Percentiles rank a stretch among this genome's conserved stretches.
phyloP scores from a whole-genome alignment of 2,329 filamentous ascomycete genomes.

The Phaeosphaeriaceae sp. region DNA sequence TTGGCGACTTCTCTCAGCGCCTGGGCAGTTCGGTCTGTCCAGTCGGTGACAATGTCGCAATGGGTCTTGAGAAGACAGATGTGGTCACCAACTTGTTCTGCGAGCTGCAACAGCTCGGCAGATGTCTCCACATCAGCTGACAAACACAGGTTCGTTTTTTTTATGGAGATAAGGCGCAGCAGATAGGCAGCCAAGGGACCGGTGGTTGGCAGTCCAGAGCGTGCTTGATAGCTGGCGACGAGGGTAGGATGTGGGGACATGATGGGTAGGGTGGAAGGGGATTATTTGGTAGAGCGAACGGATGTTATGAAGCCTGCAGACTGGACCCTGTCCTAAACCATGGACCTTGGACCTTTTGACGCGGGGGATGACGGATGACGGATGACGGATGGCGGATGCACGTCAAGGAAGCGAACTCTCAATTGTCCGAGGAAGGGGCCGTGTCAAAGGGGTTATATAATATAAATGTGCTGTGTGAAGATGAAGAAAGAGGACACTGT shows the following conservation, averaged over 20 bases:
- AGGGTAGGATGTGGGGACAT: slow-evolving; percentile 42
- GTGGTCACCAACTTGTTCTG: slow-evolving; percentile 64
- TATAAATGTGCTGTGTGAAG: no score
- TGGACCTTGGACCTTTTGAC: no score
- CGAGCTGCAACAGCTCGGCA: slow-evolving; percentile 61
- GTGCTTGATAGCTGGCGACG: slow-evolving; percentile 54
- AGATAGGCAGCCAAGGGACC: slow-evolving; percentile 57
- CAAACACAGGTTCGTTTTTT: slow-evolving; percentile 60
- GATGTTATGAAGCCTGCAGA: no score
- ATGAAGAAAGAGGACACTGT: no score
- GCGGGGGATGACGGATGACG: no score
- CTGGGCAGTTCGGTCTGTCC: slow-evolving; percentile 61
- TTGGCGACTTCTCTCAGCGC: slow-evolving; percentile 56
- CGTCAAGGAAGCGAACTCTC: no score
- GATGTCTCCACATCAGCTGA: slow-evolving; percentile 65
- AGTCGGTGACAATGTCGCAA: slow-evolving; percentile 67
- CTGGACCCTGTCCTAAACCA: no score
- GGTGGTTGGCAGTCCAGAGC: slow-evolving; percentile 51
- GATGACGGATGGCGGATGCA: background rate
- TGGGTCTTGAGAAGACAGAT: slow-evolving; percentile 68
- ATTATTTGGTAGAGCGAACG: background rate
- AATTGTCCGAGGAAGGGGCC: no score
- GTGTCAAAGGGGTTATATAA: no score
- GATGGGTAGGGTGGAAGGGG: slow-evolving; percentile 13
- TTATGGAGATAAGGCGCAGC: slow-evolving; percentile 56